These are phyloP conservation scores for Barnettozyma populi DNA, from an alignment of 805 yeast genomes.

Conservation along the genomic window DNA sequence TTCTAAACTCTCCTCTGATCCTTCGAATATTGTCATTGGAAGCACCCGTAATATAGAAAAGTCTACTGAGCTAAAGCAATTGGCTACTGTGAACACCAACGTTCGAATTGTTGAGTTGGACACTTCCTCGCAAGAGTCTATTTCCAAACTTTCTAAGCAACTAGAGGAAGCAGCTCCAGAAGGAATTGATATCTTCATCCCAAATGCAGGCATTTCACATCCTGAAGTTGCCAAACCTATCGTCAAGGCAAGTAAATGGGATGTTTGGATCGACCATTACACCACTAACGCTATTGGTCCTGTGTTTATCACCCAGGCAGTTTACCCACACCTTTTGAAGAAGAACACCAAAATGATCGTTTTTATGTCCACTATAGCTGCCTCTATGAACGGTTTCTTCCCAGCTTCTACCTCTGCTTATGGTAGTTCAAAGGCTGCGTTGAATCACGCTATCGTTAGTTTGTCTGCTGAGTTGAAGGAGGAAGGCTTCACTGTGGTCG, in stretches of 20 bases:
- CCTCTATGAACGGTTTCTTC: constrained; percentile 16
- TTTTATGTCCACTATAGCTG: constrained; percentile 26
- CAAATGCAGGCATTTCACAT: constrained; percentile 13
- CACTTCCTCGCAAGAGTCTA: constrained; percentile 10
- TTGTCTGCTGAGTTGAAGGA: neutral
- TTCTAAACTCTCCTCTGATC: neutral
- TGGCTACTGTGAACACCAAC: constrained; percentile 4
- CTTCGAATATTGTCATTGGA: constrained; percentile 1
- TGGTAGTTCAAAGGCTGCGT: neutral
- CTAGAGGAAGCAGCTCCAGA: constrained; percentile 5
- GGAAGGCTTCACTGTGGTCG: neutral
- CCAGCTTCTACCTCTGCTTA: constrained; percentile 22
- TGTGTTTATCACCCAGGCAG: constrained; percentile 3
- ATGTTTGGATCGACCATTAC: constrained; percentile 9
- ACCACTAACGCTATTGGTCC: constrained; percentile 14
- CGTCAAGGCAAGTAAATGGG: constrained; percentile 6
- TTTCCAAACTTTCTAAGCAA: constrained; percentile 2
- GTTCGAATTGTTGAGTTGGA: constrained; percentile 10
- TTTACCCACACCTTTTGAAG: constrained; percentile 8
- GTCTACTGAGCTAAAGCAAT: constrained; percentile 2
- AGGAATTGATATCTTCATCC: constrained; percentile 15
- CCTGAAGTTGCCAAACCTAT: constrained; percentile 20
- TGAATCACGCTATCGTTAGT: neutral
- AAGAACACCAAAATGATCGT: constrained; percentile 24
- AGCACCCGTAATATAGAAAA: neutral